These are phyloP conservation scores for Lentinula sp. DNA, from an alignment of 768 basidiomycete species.

Conservation along the genomic window DNA sequence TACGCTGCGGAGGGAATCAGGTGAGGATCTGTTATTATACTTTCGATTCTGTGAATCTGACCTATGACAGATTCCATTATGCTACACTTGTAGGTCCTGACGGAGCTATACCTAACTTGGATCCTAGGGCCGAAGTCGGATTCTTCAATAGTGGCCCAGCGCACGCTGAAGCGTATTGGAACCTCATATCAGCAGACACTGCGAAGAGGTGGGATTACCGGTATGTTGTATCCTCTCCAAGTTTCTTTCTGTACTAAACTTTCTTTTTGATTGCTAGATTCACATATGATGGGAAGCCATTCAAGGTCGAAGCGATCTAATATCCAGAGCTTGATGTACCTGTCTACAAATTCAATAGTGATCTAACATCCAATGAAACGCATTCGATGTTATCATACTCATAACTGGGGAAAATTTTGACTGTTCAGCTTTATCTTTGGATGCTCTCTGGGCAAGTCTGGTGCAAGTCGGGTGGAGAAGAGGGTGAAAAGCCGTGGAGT, in stretches of 20 bases:
- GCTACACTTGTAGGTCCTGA: conserved; percentile 18
- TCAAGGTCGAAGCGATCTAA: too few relatives aligned
- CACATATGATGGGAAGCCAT: background rate
- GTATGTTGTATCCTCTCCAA: background rate
- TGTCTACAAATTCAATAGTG: too few relatives aligned
- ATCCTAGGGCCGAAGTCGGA: conserved; percentile 2
- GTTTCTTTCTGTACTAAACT: background rate
- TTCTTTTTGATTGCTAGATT: background rate
- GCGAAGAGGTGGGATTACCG: conserved; percentile 4
- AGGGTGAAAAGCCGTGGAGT: too few relatives aligned
- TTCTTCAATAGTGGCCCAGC: conserved; percentile 18
- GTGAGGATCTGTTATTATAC: conserved; percentile 2
- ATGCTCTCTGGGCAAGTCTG: too few relatives aligned
- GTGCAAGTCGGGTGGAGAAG: too few relatives aligned
- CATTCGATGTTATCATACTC: too few relatives aligned
- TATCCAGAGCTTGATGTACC: too few relatives aligned
- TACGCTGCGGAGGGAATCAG: conserved; percentile 17
- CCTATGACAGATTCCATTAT: conserved; percentile 19
- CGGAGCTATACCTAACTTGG: conserved; percentile 8
- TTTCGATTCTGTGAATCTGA: background rate
- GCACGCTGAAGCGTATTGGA: conserved; percentile 21
- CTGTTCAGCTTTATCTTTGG: too few relatives aligned
- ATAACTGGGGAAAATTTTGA: too few relatives aligned
- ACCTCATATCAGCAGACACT: conserved; percentile 11
- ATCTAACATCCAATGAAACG: too few relatives aligned